These are phyloP conservation scores for Globisporangium okanoganense DNA, from an alignment of 352 stramenopile genomes.

Conservation along the genomic window DNA sequence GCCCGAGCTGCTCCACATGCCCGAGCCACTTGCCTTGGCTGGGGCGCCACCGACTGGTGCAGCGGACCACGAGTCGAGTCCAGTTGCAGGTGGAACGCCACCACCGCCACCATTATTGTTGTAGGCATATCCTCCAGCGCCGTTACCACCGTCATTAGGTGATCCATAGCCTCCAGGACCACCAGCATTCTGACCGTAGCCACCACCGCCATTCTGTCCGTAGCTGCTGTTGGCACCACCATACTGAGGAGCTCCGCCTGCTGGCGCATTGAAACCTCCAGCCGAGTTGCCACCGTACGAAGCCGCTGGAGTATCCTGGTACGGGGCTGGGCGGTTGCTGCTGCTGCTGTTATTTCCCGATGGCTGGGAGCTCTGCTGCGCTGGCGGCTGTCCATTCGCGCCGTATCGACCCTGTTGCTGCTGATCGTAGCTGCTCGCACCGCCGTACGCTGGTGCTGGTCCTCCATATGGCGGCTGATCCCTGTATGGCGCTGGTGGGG, in stretches of 20 bases:
- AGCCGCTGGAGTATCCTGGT: conserved; percentile 44
- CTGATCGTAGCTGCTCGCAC: conserved; percentile 15
- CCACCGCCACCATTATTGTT: conserved; percentile 10
- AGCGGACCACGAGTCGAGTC: conserved; percentile 58
- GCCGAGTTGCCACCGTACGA: conserved; percentile 21
- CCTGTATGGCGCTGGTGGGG: conserved; percentile 8
- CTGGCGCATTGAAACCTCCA: conserved; percentile 18
- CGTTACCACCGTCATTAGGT: conserved; percentile 10
- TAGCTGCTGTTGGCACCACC: conserved; percentile 11
- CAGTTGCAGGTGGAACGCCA: conserved; percentile 19
- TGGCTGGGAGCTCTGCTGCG: conserved; percentile 19
- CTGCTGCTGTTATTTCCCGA: conserved; percentile 36
- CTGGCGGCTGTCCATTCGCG: conserved; percentile 7
- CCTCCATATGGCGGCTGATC: conserved; percentile 13
- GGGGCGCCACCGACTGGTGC: conserved; percentile 23
- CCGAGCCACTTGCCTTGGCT: conserved; percentile 36
- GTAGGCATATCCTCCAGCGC: conserved; percentile 23
- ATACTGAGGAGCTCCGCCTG: conserved; percentile 9
- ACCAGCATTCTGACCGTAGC: conserved; percentile 18
- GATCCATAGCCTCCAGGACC: conserved; percentile 18
- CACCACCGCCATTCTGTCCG: conserved; percentile 8
- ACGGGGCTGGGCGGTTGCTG: conserved; percentile 39
- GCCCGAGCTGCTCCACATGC: conserved; percentile 77
- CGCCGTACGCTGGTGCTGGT: conserved; percentile 4
- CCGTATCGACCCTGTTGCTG: conserved; percentile 12